Evolutionary conservation across 352 stramenopile species (phyloP).

Genomic region (Thalassiosira pacifica): DNA sequence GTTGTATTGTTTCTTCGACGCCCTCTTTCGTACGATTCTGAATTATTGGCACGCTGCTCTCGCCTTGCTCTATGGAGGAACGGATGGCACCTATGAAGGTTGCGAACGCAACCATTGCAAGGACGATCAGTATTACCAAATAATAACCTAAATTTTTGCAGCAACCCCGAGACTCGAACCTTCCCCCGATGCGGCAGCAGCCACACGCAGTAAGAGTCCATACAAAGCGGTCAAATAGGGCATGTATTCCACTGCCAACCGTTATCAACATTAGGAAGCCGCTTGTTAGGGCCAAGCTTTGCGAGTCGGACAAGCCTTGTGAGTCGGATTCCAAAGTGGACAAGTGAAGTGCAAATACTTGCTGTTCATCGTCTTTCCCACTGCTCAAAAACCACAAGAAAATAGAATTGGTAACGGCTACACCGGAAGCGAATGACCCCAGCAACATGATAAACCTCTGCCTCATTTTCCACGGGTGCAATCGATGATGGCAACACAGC

Average conservation of each 20-base stretch:
- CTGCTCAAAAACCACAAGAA: conserved; percentile 48
- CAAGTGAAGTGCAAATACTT: conserved; percentile 40
- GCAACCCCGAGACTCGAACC: conserved; percentile 17
- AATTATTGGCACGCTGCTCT: conserved; percentile 16
- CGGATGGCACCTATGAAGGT: conserved; percentile 25
- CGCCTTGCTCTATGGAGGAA: conserved; percentile 26
- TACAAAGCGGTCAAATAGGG: conserved; percentile 49
- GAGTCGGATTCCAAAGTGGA: not conserved
- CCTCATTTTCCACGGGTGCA: conserved; percentile 39
- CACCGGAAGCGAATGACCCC: conserved; percentile 50
- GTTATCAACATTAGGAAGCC: conserved; percentile 30
- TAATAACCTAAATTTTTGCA: conserved; percentile 16
- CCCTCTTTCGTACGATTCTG: conserved; percentile 11
- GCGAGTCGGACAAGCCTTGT: not conserved
- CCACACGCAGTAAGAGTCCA: conserved; percentile 38
- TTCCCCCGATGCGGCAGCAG: conserved; percentile 31
- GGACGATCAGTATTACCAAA: conserved; percentile 18
- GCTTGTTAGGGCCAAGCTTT: conserved; percentile 14
- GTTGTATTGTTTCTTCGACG: conserved; percentile 1
- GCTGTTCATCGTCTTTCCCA: conserved; percentile 25
- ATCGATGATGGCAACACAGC: conserved; percentile 50
- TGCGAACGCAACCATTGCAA: conserved; percentile 10
- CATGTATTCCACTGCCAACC: conserved; percentile 36
- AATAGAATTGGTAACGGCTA: conserved; percentile 45
- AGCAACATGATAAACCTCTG: conserved; percentile 43